Base-by-base conservation (phyloP, 768 basidiomycete species). In the Crassisporium funariophilum region DNA sequence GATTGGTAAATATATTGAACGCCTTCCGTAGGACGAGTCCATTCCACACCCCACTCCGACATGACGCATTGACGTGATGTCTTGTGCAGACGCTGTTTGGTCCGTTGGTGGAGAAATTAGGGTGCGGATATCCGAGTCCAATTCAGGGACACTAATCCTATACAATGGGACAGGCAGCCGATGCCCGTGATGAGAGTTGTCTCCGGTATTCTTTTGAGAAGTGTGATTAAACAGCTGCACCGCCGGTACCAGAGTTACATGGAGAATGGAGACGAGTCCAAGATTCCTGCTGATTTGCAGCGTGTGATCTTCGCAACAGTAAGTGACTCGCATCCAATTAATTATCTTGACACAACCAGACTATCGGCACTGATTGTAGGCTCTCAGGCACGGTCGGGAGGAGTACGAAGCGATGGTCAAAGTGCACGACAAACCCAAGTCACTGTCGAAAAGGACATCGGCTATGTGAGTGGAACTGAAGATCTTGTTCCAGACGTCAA, bases 281-380 rank as follows among this genome's bases (percentile, higher is more conserved):
- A 66, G 43, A 90, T 98, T 54, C 90, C 91, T 5, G 78, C 82
- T 21, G 95, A 98, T 68, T 67, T 98, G 36, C 78, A 86, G 54
- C 59, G 71, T 21, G 67, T 75, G 33, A 80, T 81, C 33, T 84
- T 75, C 63, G 55, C 61, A 21, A 73, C 67, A n/a, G n/a, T n/a
- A n/a, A 40, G 86, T 87, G 54, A n/a, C 12, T 78, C 42, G 9
- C 10, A 44, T 8, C n/a, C 11, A 10, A 11, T 31, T 10, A 31
- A n/a, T 11, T 10, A 31, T 11, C 10, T 10, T 31, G 29, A 31
- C n/a, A 31, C 3, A 29, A 5, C 4, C 35, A 20, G 29, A 33
- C 17, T 35, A 21, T 16, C 33, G 29, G 23, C 29, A 34, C n/a
- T 24, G 37, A 24, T n/a, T 8, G 15, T 15, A 88, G 83, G 84